Base-by-base conservation (phyloP, 768 basidiomycete species). In the Rhizopogon salebrosus region DNA sequence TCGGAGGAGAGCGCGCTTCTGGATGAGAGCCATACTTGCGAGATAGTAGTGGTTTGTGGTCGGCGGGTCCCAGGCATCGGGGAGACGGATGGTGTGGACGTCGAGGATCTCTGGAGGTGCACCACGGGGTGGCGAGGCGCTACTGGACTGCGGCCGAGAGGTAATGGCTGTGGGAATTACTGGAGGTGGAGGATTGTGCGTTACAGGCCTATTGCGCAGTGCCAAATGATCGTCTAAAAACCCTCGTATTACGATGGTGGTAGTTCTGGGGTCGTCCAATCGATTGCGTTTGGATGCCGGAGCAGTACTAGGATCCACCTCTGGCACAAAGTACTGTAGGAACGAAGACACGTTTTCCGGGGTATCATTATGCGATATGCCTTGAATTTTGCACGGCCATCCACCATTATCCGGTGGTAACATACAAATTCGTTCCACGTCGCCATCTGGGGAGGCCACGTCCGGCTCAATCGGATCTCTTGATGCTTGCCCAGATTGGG, bases 1-100 rank as follows among this genome's bases (percentile, higher is more conserved):
- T 3, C 75, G 76, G 37, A 85, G 75, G 3, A 92, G 70, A 18
- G 72, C 74, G 48, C 80, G 84, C 57, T 83, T 85, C 64, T 90
- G 89, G 6, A 91, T 72, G 18, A 89, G 57, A 26, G 81, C 73
- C 55, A 90, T 63, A 26, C 87, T 90, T 14, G 80, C 80, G 68
- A 92, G 72, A 61, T 91, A 92, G 24, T 75, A 77, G 63, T 90
- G 87, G 16, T 62, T 41, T 18, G 61, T 63, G 11, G 54, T 48
- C n/a, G 77, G 73, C 31, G 57, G 54, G 11, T 49, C 45, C 65
- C 68, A 61, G 13, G 58, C 46, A 5, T 65, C 55, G 6, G 78
- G 75, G 38, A 79, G 63, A 36, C 62, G 62, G 26, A 84, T 62
- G 14, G 83, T 84, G 54, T 73, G 71, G 35, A 60, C 54, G 57